These are phyloP conservation scores for Isochrysis galbana DNA, from an alignment of 78 protist species.

Conservation along the genomic window DNA sequence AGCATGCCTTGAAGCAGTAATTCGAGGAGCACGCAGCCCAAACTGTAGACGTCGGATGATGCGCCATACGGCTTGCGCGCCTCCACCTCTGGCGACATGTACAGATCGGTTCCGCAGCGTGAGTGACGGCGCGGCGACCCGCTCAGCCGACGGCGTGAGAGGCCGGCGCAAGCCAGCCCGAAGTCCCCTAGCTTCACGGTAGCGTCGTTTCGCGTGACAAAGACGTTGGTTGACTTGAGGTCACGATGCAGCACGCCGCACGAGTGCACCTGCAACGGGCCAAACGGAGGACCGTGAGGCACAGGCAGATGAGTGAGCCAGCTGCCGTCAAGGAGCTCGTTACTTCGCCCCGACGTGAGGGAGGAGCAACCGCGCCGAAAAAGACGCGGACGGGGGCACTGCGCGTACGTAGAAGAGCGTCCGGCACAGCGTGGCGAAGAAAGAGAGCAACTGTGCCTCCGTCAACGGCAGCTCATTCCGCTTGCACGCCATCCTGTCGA, in stretches of 20 bases:
- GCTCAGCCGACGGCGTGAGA: conserved; percentile 1
- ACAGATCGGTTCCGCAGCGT: conserved; percentile 1
- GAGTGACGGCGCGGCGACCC: conserved; percentile 11
- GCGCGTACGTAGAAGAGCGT: neutral
- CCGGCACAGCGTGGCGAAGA: neutral
- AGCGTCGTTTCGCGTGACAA: neutral
- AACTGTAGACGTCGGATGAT: neutral
- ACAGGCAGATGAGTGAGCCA: no score
- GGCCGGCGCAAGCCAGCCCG: neutral
- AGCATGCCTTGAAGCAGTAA: neutral
- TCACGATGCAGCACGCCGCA: conserved; percentile 17
- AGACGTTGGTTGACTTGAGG: conserved; percentile 14
- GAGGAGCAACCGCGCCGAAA: no score
- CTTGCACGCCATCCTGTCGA: neutral
- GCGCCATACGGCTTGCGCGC: conserved; percentile 19
- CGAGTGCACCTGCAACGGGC: neutral
- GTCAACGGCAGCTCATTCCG: neutral
- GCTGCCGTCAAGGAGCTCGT: neutral
- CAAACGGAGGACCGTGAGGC: no score
- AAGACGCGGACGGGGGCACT: no score
- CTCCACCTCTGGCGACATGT: conserved; percentile 9
- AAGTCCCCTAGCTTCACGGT: conserved; percentile 22
- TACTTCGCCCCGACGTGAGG: no score
- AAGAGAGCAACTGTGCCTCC: neutral
- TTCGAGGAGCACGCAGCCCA: conserved; percentile 19